A percentile compares a stretch with the other conserved stretches of the same genome.
These are phyloP conservation scores for Trametes sp. DNA, from an alignment of 1,284 basidiomycete genomes.

Conservation along the genomic window DNA sequence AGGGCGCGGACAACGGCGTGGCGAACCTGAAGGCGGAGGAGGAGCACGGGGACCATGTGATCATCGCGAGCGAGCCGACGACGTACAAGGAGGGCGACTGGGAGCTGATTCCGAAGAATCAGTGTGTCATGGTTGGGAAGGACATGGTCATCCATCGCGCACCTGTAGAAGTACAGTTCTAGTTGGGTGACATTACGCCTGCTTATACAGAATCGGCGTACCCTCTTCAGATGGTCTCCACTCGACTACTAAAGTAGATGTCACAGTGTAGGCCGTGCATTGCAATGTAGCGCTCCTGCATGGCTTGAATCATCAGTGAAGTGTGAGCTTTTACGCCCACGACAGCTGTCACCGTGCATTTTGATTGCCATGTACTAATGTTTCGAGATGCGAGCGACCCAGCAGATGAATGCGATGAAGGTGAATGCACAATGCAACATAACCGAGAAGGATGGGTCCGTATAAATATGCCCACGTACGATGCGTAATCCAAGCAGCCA, in stretches of 20 bases:
- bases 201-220: not conserved
- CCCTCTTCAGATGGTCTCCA: too few species aligned
- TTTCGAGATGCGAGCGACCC: not conserved
- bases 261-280: too few species aligned
- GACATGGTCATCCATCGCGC: conserved; percentile 37
- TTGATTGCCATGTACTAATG: not conserved
- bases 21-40: conserved; percentile 34
- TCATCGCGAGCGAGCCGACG: conserved; percentile 47
- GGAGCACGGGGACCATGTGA: conserved; percentile 45
- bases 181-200: not conserved
- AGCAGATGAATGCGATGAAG: not conserved
- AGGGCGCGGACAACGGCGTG: conserved; percentile 31
- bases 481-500: not conserved
- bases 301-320: too few species aligned
- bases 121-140: conserved; percentile 43
- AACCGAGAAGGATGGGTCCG: not conserved
- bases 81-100: conserved; percentile 45
- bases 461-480: not conserved
- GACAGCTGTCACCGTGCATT: too few species aligned
- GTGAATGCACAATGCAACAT: not conserved
- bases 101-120: conserved; percentile 44
- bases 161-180: conserved; percentile 34
- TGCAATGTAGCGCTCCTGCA: too few species aligned
- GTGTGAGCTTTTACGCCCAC: too few species aligned
- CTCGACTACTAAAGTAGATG: too few species aligned